Evolutionary conservation across 2,329 filamentous ascomycete species (phyloP), one percentile per base, ranked within the genome.

Genomic region (Sporothrix mexicana): DNA sequence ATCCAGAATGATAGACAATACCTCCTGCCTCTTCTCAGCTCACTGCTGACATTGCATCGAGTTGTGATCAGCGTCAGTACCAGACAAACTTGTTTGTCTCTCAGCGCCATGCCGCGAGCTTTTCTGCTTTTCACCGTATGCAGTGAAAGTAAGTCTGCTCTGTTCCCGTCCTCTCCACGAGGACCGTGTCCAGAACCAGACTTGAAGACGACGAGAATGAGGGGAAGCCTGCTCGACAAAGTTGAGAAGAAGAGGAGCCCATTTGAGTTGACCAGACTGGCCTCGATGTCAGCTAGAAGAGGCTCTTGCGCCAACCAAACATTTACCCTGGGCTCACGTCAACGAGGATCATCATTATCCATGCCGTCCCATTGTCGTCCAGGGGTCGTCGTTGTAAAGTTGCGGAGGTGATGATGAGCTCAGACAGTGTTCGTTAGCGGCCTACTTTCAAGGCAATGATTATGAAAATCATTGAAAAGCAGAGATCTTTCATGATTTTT

Each of bases 171-270:
- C 55, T 12, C 55, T 59, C 36, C 36, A 20, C 59, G 49, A 69
- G 67, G 67, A 49, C 67, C 67, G 67, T 69, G 67, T 69, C 12
- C 53, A 70, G 23, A 70, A 59, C 68, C 53, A 70, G 13, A 49
- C 25, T 61, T 70, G 17, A 43, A 8, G 41, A 70, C 36, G 15
- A n/a, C 23, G 51, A 12, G 8, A 12, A 6, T 70, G 53, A 70
- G 53, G 68, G 36, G 53, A 49, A 69, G 57, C 8, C 30, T 36
- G 30, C 30, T 36, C 30, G 30, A 43, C n/a, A n/a, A n/a, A n/a
- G n/a, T n/a, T n/a, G n/a, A n/a, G 30, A 62, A 13, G 5, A 23
- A 17, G 17, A 53, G 13, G 30, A 55, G 5, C 25, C 9, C 12
- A 12, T 20, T 55, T 2, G 20, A 55, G 20, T 55, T 12, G 36